phyloP scores from a whole-genome alignment of 1,139 yeast species.

The Debaryomycetaceae sp. region DNA sequence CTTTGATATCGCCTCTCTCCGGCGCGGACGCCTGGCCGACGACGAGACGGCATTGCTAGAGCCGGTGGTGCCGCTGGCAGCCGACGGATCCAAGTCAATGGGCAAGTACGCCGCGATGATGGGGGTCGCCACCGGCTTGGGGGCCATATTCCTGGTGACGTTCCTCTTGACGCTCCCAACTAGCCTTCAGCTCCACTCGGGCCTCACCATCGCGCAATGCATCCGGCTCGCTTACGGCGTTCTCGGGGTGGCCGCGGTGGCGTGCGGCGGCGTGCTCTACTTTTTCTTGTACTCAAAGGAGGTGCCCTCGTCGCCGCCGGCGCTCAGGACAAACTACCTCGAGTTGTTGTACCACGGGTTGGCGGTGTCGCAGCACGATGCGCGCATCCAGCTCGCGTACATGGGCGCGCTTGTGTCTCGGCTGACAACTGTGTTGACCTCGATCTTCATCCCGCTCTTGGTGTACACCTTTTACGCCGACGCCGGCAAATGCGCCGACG shows the following conservation, averaged over 20 bases:
- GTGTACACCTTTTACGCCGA: constrained; percentile 54
- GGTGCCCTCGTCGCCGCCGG: constrained; percentile 8
- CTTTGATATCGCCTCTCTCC: constrained; percentile 16
- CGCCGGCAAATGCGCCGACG: constrained; percentile 41
- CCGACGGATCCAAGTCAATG: constrained; percentile 22
- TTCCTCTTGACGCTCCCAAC: constrained; percentile 48
- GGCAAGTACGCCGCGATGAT: constrained; percentile 59
- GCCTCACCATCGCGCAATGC: constrained; percentile 30
- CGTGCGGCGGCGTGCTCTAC: constrained; percentile 33
- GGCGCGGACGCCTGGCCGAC: too few relatives aligned
- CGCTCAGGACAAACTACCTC: constrained; percentile 20
- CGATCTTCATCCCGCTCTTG: constrained; percentile 61
- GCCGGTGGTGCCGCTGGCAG: too few relatives aligned
- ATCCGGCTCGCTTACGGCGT: constrained; percentile 45
- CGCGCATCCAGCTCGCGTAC: constrained; percentile 47
- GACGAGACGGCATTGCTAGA: neutral
- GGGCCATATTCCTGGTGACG: constrained; percentile 59
- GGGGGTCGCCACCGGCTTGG: constrained; percentile 62
- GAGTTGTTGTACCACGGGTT: constrained; percentile 45
- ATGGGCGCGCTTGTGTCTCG: constrained; percentile 63
- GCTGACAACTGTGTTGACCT: constrained; percentile 55
- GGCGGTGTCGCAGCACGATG: constrained; percentile 23
- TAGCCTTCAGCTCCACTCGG: constrained; percentile 27
- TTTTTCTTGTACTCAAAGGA: constrained; percentile 41
- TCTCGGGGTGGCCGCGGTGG: constrained; percentile 42